Evolutionary conservation across 2,329 filamentous ascomycete genomes (phyloP).

Genomic region (Madurella mycetomatis): DNA sequence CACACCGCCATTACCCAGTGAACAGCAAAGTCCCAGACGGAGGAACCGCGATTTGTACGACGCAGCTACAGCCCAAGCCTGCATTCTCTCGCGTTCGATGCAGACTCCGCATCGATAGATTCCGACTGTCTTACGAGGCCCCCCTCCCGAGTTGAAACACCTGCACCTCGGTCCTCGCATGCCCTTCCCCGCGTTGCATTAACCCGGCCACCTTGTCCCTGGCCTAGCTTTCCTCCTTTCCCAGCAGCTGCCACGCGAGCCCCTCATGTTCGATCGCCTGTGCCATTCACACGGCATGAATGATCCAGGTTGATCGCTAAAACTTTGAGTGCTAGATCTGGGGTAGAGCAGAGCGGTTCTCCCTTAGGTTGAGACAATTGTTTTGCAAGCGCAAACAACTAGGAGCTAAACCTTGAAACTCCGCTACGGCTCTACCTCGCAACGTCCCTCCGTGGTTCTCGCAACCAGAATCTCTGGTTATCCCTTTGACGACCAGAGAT

Average conservation of each 20-base stretch:
- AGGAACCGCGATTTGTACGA: too few species aligned
- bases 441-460: background rate
- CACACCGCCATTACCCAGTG: too few species aligned
- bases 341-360: background rate
- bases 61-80: too few species aligned
- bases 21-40: too few species aligned
- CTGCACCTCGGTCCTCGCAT: background rate
- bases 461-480: background rate
- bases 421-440: too few species aligned
- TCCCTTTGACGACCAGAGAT: too few species aligned
- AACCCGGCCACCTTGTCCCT: conserved; percentile 10
- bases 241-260: background rate
- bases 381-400: background rate
- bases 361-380: background rate
- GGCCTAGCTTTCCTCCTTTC: background rate
- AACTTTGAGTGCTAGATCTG: background rate
- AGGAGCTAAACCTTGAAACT: background rate
- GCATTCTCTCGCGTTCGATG: too few species aligned
- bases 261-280: conserved; percentile 6
- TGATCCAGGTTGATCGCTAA: conserved; percentile 7
- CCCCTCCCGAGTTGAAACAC: too few species aligned
- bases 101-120: too few species aligned
- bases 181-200: conserved; percentile 12
- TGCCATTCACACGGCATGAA: conserved; percentile 16
- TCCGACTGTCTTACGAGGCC: too few species aligned